These are phyloP conservation scores for Gossypium turneri DNA, from an alignment of 345 rosid genomes.

Conservation along the genomic window DNA sequence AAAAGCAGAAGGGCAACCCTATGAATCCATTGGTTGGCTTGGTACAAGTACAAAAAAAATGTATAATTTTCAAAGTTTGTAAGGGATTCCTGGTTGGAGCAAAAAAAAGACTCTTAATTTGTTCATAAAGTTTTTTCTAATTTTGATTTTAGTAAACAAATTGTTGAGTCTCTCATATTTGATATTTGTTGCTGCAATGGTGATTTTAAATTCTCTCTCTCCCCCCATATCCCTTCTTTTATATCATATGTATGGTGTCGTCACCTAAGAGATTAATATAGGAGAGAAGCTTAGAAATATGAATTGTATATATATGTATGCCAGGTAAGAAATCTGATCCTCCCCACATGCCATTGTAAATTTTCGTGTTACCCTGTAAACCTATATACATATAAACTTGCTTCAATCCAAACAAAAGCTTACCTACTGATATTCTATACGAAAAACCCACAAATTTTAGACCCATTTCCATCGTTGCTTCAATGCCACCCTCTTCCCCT, in stretches of 20 bases:
- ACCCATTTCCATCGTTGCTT: conserved; percentile 22
- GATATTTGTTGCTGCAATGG: neutral
- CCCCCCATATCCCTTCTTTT: neutral
- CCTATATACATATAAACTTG: neutral
- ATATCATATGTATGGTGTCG: too few relatives aligned
- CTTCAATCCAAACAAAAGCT: conserved; percentile 12
- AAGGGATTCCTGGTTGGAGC: conserved; percentile 22
- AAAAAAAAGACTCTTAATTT: neutral
- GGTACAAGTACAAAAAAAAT: conserved; percentile 19
- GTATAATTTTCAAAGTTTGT: conserved; percentile 31
- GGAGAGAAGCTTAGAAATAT: neutral
- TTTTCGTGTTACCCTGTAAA: neutral
- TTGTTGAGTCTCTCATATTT: neutral
- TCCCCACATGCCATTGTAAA: conserved; percentile 14
- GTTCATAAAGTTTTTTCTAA: neutral
- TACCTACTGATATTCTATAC: conserved; percentile 24
- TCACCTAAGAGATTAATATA: too few relatives aligned
- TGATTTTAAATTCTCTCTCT: neutral
- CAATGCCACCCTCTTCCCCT: conserved; percentile 14
- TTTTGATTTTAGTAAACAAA: conserved; percentile 5
- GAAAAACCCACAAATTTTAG: conserved; percentile 11
- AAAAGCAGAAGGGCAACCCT: conserved; percentile 16
- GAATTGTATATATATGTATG: neutral
- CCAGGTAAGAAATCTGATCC: conserved; percentile 34
- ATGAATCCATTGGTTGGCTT: conserved; percentile 23